Base-by-base conservation (phyloP, 805 yeast genomes). In the Metschnikowia borealis region DNA sequence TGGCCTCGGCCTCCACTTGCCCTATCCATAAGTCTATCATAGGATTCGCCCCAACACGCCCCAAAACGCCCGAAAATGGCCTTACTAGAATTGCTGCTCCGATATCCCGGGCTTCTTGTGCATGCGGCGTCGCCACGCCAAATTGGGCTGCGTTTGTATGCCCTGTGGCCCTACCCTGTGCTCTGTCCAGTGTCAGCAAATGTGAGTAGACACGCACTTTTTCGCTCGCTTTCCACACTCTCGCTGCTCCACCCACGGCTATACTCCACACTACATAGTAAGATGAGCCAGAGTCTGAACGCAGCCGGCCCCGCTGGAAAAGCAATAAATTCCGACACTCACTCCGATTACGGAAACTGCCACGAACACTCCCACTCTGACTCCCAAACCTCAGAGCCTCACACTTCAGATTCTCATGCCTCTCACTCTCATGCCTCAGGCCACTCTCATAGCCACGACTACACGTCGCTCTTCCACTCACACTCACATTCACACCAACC, bases 401-500 rank as follows among this genome's bases (percentile, higher is more conserved):
- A 26, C 29, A 26, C 11, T 26, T 26, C 11, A 26, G 13, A 38
- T 26, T 20, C 40, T 21, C 39, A 37, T 20, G 17, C 7, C 51
- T 23, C 26, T 2, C 53, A 54, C 40, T n/a, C 48, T n/a, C 49
- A 45, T 20, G 46, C 20, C 13, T 6, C 18, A 13, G 32, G 10
- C 18, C 56, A 47, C 58, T 54, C 38, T 29, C 57, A 48, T 48
- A 47, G 58, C n/a, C 61, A 62, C 10, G 45, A 37, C 29, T 42
- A 42, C 45, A 36, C 54, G 6, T 58, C 79, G 21, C 48, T 50
- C 6, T 53, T 55, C 15, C 53, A 50, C 43, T 66, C 69, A 42
- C 75, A 75, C 41, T 53, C 60, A 17, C 62, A 58, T 35, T 46
- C 60, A 3, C 76, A 71, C 49, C 71, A 67, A 50, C 74, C 79